phyloP scores from a whole-genome alignment of 257 asterid species.

The Gentiana macrophylla region DNA sequence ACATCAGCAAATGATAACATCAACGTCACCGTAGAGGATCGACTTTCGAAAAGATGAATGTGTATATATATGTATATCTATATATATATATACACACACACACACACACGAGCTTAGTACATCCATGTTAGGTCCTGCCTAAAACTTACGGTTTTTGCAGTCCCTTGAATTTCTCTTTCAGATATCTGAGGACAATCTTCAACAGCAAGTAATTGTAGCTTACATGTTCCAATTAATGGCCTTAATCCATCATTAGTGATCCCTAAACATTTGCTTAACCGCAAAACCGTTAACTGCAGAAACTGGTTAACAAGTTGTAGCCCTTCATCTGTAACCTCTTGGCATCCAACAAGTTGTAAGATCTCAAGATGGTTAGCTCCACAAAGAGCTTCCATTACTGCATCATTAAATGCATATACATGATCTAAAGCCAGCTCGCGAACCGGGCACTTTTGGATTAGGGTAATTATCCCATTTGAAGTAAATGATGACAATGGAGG shows the following conservation, averaged over 20 bases:
- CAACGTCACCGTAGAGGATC: no score
- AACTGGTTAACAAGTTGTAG: constrained; percentile 39
- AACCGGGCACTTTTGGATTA: constrained; percentile 53
- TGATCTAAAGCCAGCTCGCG: constrained; percentile 58
- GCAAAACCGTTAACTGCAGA: constrained; percentile 39
- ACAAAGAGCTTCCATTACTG: constrained; percentile 70
- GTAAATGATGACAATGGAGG: constrained; percentile 56
- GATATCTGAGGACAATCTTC: constrained; percentile 82
- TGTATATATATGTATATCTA: no score
- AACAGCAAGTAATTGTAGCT: constrained; percentile 41
- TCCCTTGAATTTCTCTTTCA: constrained; percentile 54
- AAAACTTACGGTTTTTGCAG: constrained; percentile 45
- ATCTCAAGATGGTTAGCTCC: constrained; percentile 42
- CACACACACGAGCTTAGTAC: constrained; percentile 24
- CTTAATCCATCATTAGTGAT: constrained; percentile 60
- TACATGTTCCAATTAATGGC: constrained; percentile 43
- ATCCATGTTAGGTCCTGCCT: constrained; percentile 78
- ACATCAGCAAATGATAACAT: no score
- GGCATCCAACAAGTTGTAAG: constrained; percentile 64
- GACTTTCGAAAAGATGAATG: no score
- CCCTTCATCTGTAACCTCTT: constrained; percentile 80
- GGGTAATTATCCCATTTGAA: constrained; percentile 42
- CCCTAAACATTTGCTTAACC: constrained; percentile 61
- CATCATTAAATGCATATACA: constrained; percentile 53
- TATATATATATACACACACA: no score